Evolutionary conservation across 2,329 filamentous ascomycete species (phyloP), one percentile per base, ranked within the genome.

Genomic region (Fusarium irregulare): DNA sequence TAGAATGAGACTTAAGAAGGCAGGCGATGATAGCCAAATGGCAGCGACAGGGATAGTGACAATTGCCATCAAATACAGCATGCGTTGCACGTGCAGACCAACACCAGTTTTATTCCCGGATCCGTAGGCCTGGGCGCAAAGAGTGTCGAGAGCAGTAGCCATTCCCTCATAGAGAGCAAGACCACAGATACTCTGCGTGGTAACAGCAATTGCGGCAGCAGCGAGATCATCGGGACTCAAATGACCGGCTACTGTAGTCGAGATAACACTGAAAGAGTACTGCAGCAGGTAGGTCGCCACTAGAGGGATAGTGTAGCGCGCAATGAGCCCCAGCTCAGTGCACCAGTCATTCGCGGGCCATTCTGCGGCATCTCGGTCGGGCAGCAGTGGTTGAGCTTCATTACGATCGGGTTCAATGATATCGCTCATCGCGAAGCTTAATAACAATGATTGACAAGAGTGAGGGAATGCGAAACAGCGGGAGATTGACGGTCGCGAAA

Each of bases 251-350:
- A 85, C 83, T 41, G 86, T 81, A 23, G 85, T 85, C 3, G 84
- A 85, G 57, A 86, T 82, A 34, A 87, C 76, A 56, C 78, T 84
- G 68, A 85, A 86, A 10, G 81, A 85, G 69, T 87, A 87, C 66
- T 87, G 84, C 7, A 88, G 78, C 1, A 87, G 74, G 64, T 86
- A 87, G 2, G 85, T 87, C n/a, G 83, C 77, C 53, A 85, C 82
- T 21, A 87, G 77, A 9, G 86, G 85, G 3, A 83, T 61, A 1
- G 84, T 85, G 16, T 68, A 70, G 21, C 53, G 54, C 7, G 55
- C 32, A 6, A 75, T 65, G 20, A 72, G 71, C 10, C 40, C 44
- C 1, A 75, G 28, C 56, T 75, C 73, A 11, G 56, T 37, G 47
- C n/a, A 51, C 55, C 61, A 64, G 44, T 48, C 54, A 12, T 46